Base-by-base conservation (phyloP, 1,284 basidiomycete species). In the Pyrrhoderma lamaoense region DNA sequence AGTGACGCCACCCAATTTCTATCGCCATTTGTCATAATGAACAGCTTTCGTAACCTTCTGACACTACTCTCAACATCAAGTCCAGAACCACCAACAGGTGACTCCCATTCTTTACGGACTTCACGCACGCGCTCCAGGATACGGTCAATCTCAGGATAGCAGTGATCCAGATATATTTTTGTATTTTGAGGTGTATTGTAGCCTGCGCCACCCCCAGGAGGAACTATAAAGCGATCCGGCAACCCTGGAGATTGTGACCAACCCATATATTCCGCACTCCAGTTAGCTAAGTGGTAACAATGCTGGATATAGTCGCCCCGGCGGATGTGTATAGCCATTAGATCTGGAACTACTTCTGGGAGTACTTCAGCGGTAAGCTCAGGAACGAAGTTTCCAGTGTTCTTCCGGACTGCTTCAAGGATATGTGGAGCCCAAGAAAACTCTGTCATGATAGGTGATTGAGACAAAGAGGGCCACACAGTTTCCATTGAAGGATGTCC, bases 361-460 rank as follows among this genome's bases (percentile, higher is more conserved):
- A 58, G 50, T 0, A 52, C 37, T 23, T 25, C 27, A 2, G 44
- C 44, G 45, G 58, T 47, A 8, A 55, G 27, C 11, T 16, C 31
- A 1, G 13, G 16, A 21, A 58, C 49, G 50, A 70, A 73, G 0
- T 68, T 64, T 16, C 59, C 56, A 23, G 69, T 58, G 52, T 78
- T 61, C 8, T 76, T 66, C 0, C 73, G 8, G 52, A 55, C 54
- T 47, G 45, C 49, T 45, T 7, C 56, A 45, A 4, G 62, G 51
- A 72, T 61, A 37, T 71, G 62, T 1, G 65, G 56, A 3, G 71
- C 71, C 73, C 72, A 74, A 22, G 55, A 59, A 62, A 71, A 72
- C 40, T 60, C 58, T 1, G 58, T 62, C 14, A 67, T 25, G 14
- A 72, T 63, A 0, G 74, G 68, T 1, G 70, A 71, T 9, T 54